Evolutionary conservation across 2,329 filamentous ascomycete genomes (phyloP), one percentile per base, ranked within the genome.

Genomic region (Coniochaeta sp.): DNA sequence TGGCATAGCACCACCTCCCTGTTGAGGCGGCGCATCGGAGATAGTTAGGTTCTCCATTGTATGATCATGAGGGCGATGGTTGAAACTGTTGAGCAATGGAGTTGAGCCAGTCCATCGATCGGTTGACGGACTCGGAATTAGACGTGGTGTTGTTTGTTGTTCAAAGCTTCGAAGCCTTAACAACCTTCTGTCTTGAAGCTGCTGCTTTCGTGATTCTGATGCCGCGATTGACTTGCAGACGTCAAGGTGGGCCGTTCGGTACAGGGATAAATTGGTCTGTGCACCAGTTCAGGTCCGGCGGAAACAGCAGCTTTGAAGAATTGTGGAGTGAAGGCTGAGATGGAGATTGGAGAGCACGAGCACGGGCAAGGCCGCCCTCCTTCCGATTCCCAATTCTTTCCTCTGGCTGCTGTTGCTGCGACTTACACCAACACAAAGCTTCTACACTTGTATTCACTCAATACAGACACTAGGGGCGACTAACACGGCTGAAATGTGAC

Each of bases 1-100:
- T 45, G 62, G 61, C 52, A 57, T 62, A 32, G 57, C 63, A 65
- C 30, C 65, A 56, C 27, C 61, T 61, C 52, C 63, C 65, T 18
- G 63, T 28, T 49, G 53, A 48, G 60, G 57, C 56, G 64, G 61
- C 28, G 47, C 20, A 35, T 49, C 47, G 47, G 47, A 49, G 28
- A 49, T 49, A 4, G 7, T 49, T 35, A 49, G 14, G 31, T 49
- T 49, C 47, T 49, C 47, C 47, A 49, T 49, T 24, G 35, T 51
- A 48, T 47, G 49, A 51, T 46, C 42, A 51, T 48, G 38, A 47
- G 50, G 42, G 32, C 40, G 35, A 51, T 35, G 50, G n/a, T 20
- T 30, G 45, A 8, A 28, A 35, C 27, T 18, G 42, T 12, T 28
- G 40, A 28, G 35, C n/a, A 14, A 6, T 31, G n/a, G 28, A 38